phyloP scores from a whole-genome alignment of 805 yeast genomes.

The Candida fluviatilis region DNA sequence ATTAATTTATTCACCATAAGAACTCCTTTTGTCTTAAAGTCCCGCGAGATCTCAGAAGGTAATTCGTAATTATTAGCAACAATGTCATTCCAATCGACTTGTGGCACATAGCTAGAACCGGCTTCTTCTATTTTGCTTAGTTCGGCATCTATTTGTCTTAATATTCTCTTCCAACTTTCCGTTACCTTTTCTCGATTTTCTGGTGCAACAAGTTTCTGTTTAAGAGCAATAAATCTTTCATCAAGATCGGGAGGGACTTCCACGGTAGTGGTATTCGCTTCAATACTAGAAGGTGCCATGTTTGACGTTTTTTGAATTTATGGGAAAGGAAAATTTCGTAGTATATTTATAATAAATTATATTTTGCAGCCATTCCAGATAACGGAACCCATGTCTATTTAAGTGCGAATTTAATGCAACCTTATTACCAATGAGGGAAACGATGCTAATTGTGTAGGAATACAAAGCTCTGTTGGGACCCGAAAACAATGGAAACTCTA shows the following conservation, averaged over 20 bases:
- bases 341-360: too few species aligned
- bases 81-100: constrained; percentile 17
- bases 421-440: too few species aligned
- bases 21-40: constrained; percentile 13
- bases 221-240: constrained; percentile 12
- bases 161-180: constrained; percentile 24
- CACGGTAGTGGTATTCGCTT: too few species aligned
- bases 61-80: constrained; percentile 8
- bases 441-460: too few species aligned
- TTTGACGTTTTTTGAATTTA: too few species aligned
- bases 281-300: too few species aligned
- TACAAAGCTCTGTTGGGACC: too few species aligned
- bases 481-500: too few species aligned
- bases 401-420: too few species aligned
- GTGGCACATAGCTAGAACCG: constrained; percentile 20
- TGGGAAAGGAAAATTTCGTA: too few species aligned
- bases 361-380: too few species aligned
- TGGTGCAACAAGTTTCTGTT: constrained; percentile 17
- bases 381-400: too few species aligned
- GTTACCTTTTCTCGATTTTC: constrained; percentile 22
- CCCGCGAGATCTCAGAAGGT: constrained; percentile 6
- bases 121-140: constrained; percentile 13
- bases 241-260: constrained; percentile 3
- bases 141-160: constrained; percentile 17
- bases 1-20: constrained; percentile 14